Evolutionary conservation across 345 rosid genomes (phyloP).

Genomic region (Euclidium syriacum): DNA sequence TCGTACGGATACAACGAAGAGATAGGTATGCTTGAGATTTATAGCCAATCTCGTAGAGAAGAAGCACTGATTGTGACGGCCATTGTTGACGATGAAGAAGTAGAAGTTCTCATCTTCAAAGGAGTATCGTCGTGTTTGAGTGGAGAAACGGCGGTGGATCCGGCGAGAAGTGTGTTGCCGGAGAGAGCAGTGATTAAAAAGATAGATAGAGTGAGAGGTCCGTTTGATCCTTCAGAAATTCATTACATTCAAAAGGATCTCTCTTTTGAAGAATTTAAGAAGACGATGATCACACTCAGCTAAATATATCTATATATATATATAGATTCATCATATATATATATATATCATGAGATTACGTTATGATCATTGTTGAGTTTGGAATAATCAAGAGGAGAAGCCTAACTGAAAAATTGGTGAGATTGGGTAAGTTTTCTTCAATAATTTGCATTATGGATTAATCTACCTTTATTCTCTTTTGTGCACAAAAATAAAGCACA

Average conservation of each 20-base stretch:
- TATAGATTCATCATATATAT: too few relatives aligned
- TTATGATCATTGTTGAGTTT: too few relatives aligned
- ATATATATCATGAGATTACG: too few relatives aligned
- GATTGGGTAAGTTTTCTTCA: too few relatives aligned
- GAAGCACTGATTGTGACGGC: slow-evolving; percentile 80
- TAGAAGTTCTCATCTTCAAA: slow-evolving; percentile 69
- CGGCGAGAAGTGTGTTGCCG: slow-evolving; percentile 76
- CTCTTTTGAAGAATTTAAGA: slow-evolving; percentile 44
- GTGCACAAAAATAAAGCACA: too few relatives aligned
- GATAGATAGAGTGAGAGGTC: slow-evolving; percentile 69
- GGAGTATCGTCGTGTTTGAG: slow-evolving; percentile 80
- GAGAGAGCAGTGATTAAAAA: slow-evolving; percentile 55
- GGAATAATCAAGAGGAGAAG: background rate
- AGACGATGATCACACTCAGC: slow-evolving; percentile 9
- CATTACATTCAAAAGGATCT: slow-evolving; percentile 55
- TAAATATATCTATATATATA: background rate
- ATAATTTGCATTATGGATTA: too few relatives aligned
- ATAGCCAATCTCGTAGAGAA: slow-evolving; percentile 48
- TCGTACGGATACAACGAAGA: slow-evolving; percentile 54
- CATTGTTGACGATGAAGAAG: slow-evolving; percentile 49
- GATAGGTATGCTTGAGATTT: slow-evolving; percentile 55
- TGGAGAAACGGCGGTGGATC: slow-evolving; percentile 64
- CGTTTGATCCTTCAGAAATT: slow-evolving; percentile 69
- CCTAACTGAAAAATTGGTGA: background rate
- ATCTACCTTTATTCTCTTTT: too few relatives aligned